Base-by-base conservation (phyloP, 495 filamentous ascomycete genomes). In the Aspergillus cristatus region DNA sequence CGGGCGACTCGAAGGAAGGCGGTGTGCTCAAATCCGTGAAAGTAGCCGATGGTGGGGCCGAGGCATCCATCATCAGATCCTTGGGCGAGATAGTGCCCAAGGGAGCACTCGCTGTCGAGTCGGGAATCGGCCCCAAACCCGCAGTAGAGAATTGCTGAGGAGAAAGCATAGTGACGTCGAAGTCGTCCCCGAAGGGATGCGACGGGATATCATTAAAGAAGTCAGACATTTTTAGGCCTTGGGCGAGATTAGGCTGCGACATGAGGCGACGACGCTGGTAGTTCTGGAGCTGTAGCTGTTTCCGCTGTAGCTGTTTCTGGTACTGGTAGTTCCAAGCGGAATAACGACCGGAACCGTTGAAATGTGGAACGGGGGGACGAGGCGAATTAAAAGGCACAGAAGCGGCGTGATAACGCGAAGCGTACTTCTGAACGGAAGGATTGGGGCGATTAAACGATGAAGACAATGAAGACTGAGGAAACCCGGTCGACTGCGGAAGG, bases 21-120 rank as follows among this genome's bases (percentile, higher is more conserved):
- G n/a, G n/a, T 37, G 89, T 93, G 38, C 87, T 91, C 48, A 95
- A 49, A 41, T 87, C 79, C 6, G 88, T 93, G 53, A 87, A 82
- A 11, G 86, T 78, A 28, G 81, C 69, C 0, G 89, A 94, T 37
- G 86, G 84, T 28, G 87, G 86, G 18, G 86, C 78, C 38, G 87
- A 91, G 13, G 71, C 66, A 42, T 86, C 82, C 43, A 83, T 60
- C 53, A 87, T 71, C 30, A 95, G 63, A 47, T 95, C 87, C 56
- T 81, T 78, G 11, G 90, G 90, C 38, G 90, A 97, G 33, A 97
- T 72, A 14, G 89, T 94, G 47, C 68, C 76, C 51, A 52, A 31
- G 7, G 57, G 57, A 35, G 43, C 51, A 28, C 32, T 38, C 10
- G 53, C 48, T 37, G 53, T 35, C 30, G 67, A 46, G 40, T 55